Percentiles rank a stretch among this genome's conserved stretches.
Evolutionary conservation across 2,329 filamentous ascomycete species (phyloP).

Genomic region (Talaromyces sp.): DNA sequence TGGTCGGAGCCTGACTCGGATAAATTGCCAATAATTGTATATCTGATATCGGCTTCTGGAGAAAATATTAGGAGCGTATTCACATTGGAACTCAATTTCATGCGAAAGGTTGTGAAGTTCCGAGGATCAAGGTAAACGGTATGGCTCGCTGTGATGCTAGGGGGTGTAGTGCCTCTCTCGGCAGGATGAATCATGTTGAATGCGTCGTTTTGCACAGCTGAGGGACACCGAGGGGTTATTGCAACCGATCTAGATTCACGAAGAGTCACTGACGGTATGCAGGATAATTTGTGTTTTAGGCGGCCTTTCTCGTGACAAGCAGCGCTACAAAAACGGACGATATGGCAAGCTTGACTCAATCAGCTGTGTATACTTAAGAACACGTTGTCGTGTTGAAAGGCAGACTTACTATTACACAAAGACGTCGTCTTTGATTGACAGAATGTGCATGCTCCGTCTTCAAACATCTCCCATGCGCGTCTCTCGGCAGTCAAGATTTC

Average conservation of each 20-base stretch:
- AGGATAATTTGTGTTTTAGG: constrained; percentile 18
- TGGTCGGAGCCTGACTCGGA: constrained; percentile 9
- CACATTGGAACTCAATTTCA: constrained; percentile 25
- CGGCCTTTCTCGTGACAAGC: constrained; percentile 20
- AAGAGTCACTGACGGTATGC: constrained; percentile 28
- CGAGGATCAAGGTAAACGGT: constrained; percentile 28
- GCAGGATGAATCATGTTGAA: constrained; percentile 22
- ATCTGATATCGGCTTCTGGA: constrained; percentile 24
- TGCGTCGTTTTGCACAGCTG: constrained; percentile 22
- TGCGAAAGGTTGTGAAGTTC: constrained; percentile 31
- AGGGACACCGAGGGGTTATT: constrained; percentile 25
- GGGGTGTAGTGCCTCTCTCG: constrained; percentile 16
- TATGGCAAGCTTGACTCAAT: constrained; percentile 24
- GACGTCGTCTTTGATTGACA: constrained; percentile 20
- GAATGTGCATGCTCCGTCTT: constrained; percentile 21
- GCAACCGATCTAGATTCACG: constrained; percentile 28
- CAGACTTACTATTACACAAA: constrained; percentile 26
- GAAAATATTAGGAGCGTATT: constrained; percentile 30
- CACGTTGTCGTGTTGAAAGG: neutral
- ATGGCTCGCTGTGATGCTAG: constrained; percentile 23
- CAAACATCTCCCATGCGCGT: constrained; percentile 24
- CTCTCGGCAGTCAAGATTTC: constrained; percentile 23
- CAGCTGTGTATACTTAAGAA: neutral
- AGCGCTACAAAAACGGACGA: constrained; percentile 27
- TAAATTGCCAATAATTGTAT: constrained; percentile 19